Evolutionary conservation across 805 yeast genomes (phyloP).

Genomic region (Pichia heedii): DNA sequence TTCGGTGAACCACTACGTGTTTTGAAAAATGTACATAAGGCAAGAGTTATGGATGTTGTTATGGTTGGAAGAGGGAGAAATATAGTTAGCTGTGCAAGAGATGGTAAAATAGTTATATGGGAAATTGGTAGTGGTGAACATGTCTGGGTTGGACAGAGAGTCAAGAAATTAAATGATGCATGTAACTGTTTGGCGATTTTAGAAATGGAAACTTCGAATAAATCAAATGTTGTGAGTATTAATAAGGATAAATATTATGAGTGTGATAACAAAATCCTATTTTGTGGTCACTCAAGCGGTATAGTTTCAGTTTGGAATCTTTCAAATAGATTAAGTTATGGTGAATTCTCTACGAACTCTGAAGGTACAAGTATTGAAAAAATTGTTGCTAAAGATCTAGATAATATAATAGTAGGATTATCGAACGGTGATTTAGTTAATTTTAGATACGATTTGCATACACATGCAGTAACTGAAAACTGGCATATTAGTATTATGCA

Average conservation of each 20-base stretch:
- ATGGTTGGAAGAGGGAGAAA: conserved; percentile 62
- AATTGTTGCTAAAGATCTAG: conserved; percentile 2
- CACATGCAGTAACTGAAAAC: not conserved
- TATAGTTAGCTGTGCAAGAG: conserved; percentile 44
- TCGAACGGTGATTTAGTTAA: conserved; percentile 13
- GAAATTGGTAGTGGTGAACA: conserved; percentile 52
- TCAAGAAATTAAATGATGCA: conserved; percentile 28
- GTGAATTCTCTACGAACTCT: conserved; percentile 15
- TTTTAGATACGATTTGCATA: conserved; percentile 8
- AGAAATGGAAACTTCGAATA: too few species aligned
- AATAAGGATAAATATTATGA: conserved; percentile 33
- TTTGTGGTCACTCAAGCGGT: conserved; percentile 37
- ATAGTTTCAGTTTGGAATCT: conserved; percentile 35
- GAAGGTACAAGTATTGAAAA: conserved; percentile 1
- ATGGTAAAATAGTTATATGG: conserved; percentile 56
- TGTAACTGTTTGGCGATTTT: conserved; percentile 13
- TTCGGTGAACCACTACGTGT: conserved; percentile 33
- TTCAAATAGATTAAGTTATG: conserved; percentile 16
- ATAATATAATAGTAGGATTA: conserved; percentile 13
- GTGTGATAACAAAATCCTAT: conserved; percentile 34
- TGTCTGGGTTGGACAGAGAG: conserved; percentile 33
- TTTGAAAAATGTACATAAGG: conserved; percentile 38
- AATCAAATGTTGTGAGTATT: too few species aligned
- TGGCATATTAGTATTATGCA: conserved; percentile 10
- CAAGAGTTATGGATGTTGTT: conserved; percentile 38